Base-by-base conservation (phyloP, 2,329 filamentous ascomycete species). In the Penicillium digitatum region DNA sequence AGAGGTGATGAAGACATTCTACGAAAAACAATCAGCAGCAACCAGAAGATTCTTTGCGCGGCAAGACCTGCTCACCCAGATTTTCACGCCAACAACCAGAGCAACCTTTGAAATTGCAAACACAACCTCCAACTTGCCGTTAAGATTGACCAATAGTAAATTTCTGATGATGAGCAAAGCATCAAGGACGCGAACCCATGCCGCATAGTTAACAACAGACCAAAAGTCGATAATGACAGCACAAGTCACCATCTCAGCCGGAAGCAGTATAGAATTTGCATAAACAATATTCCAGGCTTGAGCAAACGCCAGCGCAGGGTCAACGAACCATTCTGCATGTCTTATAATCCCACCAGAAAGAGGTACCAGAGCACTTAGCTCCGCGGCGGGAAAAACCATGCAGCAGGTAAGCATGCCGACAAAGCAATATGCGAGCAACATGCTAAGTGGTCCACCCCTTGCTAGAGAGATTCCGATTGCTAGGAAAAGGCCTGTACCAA, bases 71-170 rank as follows among this genome's bases (percentile, higher is more conserved):
- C 27, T 43, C 9, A 82, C 81, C 58, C 85, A 79, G 52, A 85
- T 77, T 62, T 84, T 82, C 55, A 88, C 74, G 49, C 81, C 81
- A 56, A 87, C 67, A 40, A 87, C 79, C 32, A 87, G 74, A 16
- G 81, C 67, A 56, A 87, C 80, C 67, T 85, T 82, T 59, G 83
- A 71, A 20, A 78, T 63, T 2, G 78, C 76, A 57, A 81, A 81
- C n/a, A 72, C 69, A 59, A 79, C 81, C 62, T 81, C 79, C 48
- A 85, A 74, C 69, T 85, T 81, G 5, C 72, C 73, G 51, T 74
- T 74, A 3, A 74, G 60, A 3, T 69, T 60, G 42, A 75, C 38
- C 38, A 50, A 24, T 9, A 50, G 16, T 29, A 50, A 43, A 16
- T 50, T 50, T 16, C 26, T 50, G 18, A 43, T 16, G 10, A 50